Percentiles rank a stretch among this genome's conserved stretches.
phyloP scores from a whole-genome alignment of 495 filamentous ascomycete species.

The Penicillium chermesinum region DNA sequence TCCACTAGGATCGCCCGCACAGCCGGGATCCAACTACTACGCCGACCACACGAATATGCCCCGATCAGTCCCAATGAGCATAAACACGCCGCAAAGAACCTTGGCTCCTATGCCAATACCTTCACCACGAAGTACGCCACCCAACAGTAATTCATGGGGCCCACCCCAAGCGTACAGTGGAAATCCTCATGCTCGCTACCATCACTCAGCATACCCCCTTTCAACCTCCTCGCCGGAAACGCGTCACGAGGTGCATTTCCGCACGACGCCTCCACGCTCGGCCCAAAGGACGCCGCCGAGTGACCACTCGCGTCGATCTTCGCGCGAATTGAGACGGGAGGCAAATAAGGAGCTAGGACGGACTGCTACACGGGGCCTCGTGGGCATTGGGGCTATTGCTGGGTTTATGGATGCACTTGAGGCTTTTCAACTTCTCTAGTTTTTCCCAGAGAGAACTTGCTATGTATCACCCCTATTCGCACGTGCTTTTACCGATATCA shows the following conservation, averaged over 20 bases:
- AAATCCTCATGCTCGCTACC: conserved; percentile 13
- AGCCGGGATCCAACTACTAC: not conserved
- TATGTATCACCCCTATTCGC: too few species aligned
- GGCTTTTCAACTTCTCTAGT: conserved; percentile 30
- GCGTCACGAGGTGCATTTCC: conserved; percentile 1
- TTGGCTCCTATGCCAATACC: conserved; percentile 7
- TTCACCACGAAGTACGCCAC: conserved; percentile 14
- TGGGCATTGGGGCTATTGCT: conserved; percentile 39
- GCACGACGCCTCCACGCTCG: conserved; percentile 14
- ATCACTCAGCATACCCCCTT: conserved; percentile 17
- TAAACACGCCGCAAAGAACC: not conserved
- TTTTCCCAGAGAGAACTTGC: too few species aligned
- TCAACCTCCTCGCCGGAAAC: conserved; percentile 22
- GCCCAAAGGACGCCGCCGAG: conserved; percentile 15
- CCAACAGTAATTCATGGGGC: conserved; percentile 13
- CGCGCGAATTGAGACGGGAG: conserved; percentile 21
- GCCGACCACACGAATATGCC: not conserved
- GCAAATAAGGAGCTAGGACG: conserved; percentile 24
- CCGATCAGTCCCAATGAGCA: not conserved
- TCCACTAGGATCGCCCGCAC: not conserved
- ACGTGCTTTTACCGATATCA: too few species aligned
- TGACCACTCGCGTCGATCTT: conserved; percentile 11
- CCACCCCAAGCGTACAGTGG: conserved; percentile 12
- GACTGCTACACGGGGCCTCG: conserved; percentile 36
- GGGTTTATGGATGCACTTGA: conserved; percentile 43